phyloP scores from a whole-genome alignment of 768 basidiomycete species.

The Sarcodon sp. region DNA sequence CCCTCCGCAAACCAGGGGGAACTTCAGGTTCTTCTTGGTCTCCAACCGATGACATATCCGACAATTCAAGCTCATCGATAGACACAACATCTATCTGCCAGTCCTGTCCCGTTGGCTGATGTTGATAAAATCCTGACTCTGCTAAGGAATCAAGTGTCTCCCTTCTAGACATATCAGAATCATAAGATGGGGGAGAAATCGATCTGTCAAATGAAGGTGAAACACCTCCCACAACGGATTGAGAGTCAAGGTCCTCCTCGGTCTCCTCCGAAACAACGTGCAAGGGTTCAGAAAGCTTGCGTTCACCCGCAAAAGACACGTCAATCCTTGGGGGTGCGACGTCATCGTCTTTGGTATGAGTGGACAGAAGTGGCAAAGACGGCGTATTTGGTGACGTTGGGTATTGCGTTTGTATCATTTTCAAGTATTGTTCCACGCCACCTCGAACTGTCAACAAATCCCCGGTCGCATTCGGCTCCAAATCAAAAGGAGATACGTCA shows the following conservation, averaged over 20 bases:
- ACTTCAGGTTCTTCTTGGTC: not conserved
- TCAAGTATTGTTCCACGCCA: constrained; percentile 56
- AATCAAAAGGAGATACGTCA: constrained; percentile 58
- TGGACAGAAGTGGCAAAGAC: not conserved
- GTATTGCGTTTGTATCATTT: constrained; percentile 31
- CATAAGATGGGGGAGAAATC: not conserved
- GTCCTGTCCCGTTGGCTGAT: not conserved
- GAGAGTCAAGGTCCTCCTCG: not conserved
- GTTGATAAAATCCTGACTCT: too few species aligned
- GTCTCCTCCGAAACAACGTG: not conserved
- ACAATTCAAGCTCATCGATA: constrained; percentile 71
- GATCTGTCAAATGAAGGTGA: not conserved
- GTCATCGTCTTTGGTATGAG: not conserved
- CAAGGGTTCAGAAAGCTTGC: not conserved
- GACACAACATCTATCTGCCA: constrained; percentile 66
- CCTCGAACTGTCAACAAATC: constrained; percentile 50
- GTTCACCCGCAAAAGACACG: not conserved
- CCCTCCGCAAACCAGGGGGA: constrained; percentile 42
- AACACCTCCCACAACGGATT: not conserved
- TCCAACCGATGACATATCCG: constrained; percentile 50
- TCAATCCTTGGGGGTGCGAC: not conserved
- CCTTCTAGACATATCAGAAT: not conserved
- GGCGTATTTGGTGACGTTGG: constrained; percentile 3
- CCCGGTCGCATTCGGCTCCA: constrained; percentile 45
- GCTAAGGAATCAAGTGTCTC: not conserved